These are phyloP conservation scores for Plasmodium yoelii DNA, from an alignment of 169 alveolate genomes.

Conservation along the genomic window DNA sequence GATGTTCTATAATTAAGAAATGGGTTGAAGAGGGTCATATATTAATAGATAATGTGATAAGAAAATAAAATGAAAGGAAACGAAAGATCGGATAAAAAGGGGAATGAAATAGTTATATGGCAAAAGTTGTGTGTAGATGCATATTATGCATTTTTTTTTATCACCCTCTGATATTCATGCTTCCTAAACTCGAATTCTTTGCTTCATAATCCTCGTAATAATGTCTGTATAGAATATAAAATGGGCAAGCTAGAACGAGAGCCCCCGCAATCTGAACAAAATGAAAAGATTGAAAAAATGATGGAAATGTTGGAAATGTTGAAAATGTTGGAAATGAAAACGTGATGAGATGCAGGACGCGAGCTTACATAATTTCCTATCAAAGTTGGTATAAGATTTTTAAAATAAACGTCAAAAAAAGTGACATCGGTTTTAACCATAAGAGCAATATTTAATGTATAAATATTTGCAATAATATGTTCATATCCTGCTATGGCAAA, in stretches of 20 bases:
- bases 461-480: conserved; percentile 85
- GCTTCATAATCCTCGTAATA: conserved; percentile 21
- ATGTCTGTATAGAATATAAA: conserved; percentile 17
- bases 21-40: no score
- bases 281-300: neutral
- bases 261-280: conserved; percentile 59
- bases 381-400: conserved; percentile 79
- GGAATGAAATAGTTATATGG: no score
- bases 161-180: conserved; percentile 18
- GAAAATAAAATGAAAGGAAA: no score
- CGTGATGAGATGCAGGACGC: neutral
- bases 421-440: conserved; percentile 72
- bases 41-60: neutral
- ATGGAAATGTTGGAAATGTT: neutral
- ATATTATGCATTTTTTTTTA: neutral
- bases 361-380: conserved; percentile 79
- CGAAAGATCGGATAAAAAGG: no score
- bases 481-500: conserved; percentile 88
- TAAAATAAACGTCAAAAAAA: conserved; percentile 59
- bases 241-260: conserved; percentile 28
- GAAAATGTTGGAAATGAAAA: neutral
- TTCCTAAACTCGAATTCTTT: neutral
- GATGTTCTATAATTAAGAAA: neutral
- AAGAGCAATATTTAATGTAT: conserved; percentile 82
- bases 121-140: no score